Conservation (phyloP, 257 asterid genomes). For the Fraxinus pennsylvanica region DNA sequence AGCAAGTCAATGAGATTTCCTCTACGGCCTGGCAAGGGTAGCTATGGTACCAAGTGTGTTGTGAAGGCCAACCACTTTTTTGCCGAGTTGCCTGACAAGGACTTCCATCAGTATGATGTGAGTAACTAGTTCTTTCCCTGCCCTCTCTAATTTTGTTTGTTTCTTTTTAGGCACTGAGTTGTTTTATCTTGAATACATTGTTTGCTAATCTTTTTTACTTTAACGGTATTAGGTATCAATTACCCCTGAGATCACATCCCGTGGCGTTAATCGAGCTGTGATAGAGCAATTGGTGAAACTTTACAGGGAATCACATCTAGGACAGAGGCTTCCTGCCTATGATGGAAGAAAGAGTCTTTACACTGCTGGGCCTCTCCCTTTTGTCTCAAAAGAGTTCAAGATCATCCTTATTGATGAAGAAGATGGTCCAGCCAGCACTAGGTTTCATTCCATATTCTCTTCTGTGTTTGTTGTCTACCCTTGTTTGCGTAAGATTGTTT, state of each 20-base stretch:
- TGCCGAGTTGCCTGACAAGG: slow-evolving; percentile 90
- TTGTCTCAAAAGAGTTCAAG: slow-evolving; percentile 63
- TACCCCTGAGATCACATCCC: slow-evolving; percentile 79
- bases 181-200: neutral
- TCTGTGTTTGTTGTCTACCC: neutral
- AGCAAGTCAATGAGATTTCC: slow-evolving; percentile 90
- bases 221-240: slow-evolving; percentile 63
- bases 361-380: slow-evolving; percentile 95
- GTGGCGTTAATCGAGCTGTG: slow-evolving; percentile 91
- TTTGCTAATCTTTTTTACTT: slow-evolving; percentile 9
- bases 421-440: slow-evolving; percentile 61
- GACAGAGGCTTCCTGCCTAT: slow-evolving; percentile 90
- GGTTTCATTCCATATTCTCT: slow-evolving; percentile 39
- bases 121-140: slow-evolving; percentile 27
- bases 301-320: slow-evolving; percentile 77
- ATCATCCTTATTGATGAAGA: slow-evolving; percentile 77
- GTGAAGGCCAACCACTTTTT: slow-evolving; percentile 96
- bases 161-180: neutral
- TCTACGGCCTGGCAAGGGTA: slow-evolving; percentile 88
- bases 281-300: slow-evolving; percentile 71
- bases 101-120: slow-evolving; percentile 92
- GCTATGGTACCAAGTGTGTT: slow-evolving; percentile 60
- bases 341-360: slow-evolving; percentile 94
- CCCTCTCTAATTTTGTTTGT: neutral
- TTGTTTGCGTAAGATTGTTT: neutral